Evolutionary conservation across 768 basidiomycete species (phyloP).

Genomic region (Hericium alpestre): DNA sequence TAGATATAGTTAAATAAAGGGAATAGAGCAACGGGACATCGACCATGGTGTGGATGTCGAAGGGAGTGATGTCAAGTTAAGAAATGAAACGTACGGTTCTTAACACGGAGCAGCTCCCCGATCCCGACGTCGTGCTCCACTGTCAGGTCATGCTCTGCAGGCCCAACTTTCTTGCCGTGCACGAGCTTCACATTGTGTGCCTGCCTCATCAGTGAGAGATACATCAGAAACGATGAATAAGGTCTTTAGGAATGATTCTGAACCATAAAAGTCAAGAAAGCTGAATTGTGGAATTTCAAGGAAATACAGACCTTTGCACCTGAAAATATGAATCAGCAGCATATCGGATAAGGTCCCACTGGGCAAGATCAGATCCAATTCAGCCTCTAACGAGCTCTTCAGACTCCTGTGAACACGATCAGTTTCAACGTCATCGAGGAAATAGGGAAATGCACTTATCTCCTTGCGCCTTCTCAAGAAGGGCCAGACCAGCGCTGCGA

Average conservation of each 20-base stretch:
- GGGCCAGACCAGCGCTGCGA: slow-evolving; percentile 46
- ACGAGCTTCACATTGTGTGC: too few species aligned
- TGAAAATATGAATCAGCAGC: slow-evolving; percentile 27
- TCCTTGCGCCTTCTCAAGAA: slow-evolving; percentile 68
- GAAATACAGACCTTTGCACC: slow-evolving; percentile 29
- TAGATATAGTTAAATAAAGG: too few species aligned
- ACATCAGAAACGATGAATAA: slow-evolving; percentile 78
- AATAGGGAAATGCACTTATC: slow-evolving; percentile 44
- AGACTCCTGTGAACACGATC: slow-evolving; percentile 37
- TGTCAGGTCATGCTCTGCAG: too few species aligned
- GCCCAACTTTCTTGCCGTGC: too few species aligned
- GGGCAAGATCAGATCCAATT: slow-evolving; percentile 55
- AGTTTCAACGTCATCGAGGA: background rate
- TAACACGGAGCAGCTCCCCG: too few species aligned
- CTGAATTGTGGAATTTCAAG: background rate
- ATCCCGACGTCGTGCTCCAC: too few species aligned
- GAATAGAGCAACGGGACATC: too few species aligned
- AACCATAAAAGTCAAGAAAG: background rate
- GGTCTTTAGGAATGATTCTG: slow-evolving; percentile 56
- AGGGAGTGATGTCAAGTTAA: too few species aligned
- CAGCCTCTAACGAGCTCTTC: slow-evolving; percentile 67
- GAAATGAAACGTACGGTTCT: too few species aligned
- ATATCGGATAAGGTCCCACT: slow-evolving; percentile 16
- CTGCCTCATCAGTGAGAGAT: slow-evolving; percentile 36
- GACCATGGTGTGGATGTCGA: too few species aligned